phyloP scores from a whole-genome alignment of 768 basidiomycete species.

The Leccinum barrowsii region DNA sequence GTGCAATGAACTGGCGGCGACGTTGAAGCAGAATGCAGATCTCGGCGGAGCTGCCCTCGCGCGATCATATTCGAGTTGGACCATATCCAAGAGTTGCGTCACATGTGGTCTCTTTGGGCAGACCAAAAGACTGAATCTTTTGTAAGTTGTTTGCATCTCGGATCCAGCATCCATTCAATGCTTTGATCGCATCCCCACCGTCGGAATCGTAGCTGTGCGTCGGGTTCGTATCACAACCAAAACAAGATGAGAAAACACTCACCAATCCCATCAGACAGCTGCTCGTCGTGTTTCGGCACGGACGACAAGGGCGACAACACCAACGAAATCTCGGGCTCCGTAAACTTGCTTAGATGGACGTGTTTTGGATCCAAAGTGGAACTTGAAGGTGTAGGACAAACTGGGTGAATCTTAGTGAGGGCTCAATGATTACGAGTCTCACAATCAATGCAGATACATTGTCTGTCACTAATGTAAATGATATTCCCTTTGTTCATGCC shows the following conservation, averaged over 20 bases:
- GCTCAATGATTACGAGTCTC: too few species aligned
- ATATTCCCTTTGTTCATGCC: too few species aligned
- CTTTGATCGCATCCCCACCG: conserved; percentile 71
- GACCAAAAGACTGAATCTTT: background rate
- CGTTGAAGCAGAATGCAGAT: conserved; percentile 39
- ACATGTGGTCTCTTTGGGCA: conserved; percentile 20
- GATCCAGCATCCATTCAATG: conserved; percentile 54
- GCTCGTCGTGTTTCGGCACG: conserved; percentile 55
- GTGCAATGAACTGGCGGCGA: conserved; percentile 54
- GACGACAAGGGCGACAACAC: conserved; percentile 66
- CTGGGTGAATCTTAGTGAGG: too few species aligned
- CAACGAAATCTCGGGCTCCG: conserved; percentile 72
- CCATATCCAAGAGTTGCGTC: conserved; percentile 62
- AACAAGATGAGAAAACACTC: conserved; percentile 16
- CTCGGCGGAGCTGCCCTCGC: conserved; percentile 66
- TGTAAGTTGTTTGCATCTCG: conserved; percentile 47
- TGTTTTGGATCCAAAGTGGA: too few species aligned
- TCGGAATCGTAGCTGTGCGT: conserved; percentile 68
- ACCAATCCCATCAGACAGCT: conserved; percentile 56
- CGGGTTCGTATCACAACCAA: background rate
- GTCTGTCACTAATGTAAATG: too few species aligned
- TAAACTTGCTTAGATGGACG: conserved; percentile 51
- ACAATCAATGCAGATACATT: too few species aligned
- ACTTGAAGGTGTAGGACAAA: too few species aligned
- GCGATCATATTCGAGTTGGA: conserved; percentile 70